Evolutionary conservation across 1,284 basidiomycete genomes (phyloP).

Genomic region (Fomitopsis palustris): DNA sequence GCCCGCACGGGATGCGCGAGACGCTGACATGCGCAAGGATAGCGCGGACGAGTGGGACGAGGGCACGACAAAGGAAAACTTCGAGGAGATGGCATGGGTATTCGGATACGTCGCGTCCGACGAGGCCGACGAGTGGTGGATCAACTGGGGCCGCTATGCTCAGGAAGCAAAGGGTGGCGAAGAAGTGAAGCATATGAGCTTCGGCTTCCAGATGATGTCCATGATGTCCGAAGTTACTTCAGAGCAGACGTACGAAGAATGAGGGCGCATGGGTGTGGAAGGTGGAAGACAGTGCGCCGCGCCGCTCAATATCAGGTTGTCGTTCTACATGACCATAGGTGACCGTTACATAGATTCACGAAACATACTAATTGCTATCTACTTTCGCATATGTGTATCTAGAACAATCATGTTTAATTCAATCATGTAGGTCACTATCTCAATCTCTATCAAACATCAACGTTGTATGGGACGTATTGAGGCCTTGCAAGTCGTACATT

Average conservation of each 20-base stretch:
- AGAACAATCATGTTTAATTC: neutral
- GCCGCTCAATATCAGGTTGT: neutral
- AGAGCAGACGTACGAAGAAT: neutral
- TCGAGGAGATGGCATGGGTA: slow-evolving; percentile 24
- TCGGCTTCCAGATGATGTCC: neutral
- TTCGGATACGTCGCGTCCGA: slow-evolving; percentile 33
- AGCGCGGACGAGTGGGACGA: slow-evolving; percentile 21
- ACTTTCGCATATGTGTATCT: neutral
- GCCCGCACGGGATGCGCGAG: slow-evolving; percentile 34
- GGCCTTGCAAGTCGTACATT: too few relatives aligned
- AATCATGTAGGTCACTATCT: too few relatives aligned
- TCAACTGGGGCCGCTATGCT: slow-evolving; percentile 29
- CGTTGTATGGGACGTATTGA: too few relatives aligned
- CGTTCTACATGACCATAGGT: neutral
- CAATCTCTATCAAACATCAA: too few relatives aligned
- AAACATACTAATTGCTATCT: neutral
- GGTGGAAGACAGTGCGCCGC: neutral
- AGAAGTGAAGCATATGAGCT: slow-evolving; percentile 5
- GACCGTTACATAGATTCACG: neutral
- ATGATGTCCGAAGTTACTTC: neutral
- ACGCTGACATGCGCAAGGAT: slow-evolving; percentile 31
- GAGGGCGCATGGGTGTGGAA: neutral
- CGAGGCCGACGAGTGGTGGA: slow-evolving; percentile 35
- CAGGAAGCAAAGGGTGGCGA: neutral
- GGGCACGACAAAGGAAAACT: slow-evolving; percentile 21